phyloP scores from a whole-genome alignment of 2,329 filamentous ascomycete genomes.

The Penicillium sp. region DNA sequence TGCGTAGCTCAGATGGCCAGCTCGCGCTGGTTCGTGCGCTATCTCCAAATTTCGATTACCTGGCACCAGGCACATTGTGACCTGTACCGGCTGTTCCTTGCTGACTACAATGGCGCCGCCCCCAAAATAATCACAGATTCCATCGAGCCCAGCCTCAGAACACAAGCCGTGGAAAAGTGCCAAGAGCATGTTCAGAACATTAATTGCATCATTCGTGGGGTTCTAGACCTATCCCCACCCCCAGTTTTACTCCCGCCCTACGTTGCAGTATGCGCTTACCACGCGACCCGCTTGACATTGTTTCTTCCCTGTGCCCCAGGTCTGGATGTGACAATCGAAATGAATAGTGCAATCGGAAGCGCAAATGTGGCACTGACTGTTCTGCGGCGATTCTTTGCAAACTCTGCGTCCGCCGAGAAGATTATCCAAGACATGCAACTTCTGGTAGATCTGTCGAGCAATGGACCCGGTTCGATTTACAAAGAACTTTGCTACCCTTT shows the following conservation, averaged over 20 bases:
- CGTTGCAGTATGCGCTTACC: constrained; percentile 14
- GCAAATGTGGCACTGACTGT: constrained; percentile 4
- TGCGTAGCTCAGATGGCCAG: background rate
- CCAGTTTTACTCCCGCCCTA: constrained; percentile 3
- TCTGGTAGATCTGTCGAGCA: background rate
- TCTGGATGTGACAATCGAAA: background rate
- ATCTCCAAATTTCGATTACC: constrained; percentile 9
- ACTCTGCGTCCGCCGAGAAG: background rate
- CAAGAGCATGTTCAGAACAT: constrained; percentile 6
- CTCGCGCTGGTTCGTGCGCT: constrained; percentile 14
- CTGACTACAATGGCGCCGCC: constrained; percentile 8
- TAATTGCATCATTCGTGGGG: constrained; percentile 1
- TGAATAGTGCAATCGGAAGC: background rate
- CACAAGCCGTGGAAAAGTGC: constrained; percentile 5
- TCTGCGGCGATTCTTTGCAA: constrained; percentile 2
- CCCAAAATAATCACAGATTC: constrained; percentile 8
- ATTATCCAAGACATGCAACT: constrained; percentile 9
- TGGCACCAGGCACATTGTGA: constrained; percentile 18
- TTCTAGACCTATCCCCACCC: background rate
- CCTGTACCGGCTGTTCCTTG: constrained; percentile 14
- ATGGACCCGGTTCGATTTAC: constrained; percentile 2
- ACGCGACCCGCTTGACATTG: constrained; percentile 9
- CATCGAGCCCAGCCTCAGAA: constrained; percentile 2
- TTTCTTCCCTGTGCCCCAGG: constrained; percentile 6
- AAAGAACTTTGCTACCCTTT: constrained; percentile 3